A percentile compares a stretch with the other conserved stretches of the same genome.
phyloP scores from a whole-genome alignment of 148 eudicot species.

The Rhododendron kiyosumense region DNA sequence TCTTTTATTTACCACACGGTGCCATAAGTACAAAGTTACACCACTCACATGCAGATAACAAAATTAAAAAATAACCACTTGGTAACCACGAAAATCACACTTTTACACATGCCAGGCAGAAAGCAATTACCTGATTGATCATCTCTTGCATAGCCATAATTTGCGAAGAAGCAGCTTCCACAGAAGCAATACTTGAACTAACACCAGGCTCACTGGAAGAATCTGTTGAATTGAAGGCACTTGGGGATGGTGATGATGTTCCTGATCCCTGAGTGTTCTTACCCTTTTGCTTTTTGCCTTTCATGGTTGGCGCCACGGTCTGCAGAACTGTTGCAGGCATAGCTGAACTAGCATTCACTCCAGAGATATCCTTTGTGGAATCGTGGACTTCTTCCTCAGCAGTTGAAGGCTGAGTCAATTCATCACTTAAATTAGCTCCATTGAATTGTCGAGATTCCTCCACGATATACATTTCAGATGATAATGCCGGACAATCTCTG shows the following conservation, averaged over 20 bases:
- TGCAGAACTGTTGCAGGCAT: constrained; percentile 34
- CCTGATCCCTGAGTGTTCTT: constrained; percentile 55
- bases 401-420: constrained; percentile 47
- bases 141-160: constrained; percentile 51
- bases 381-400: constrained; percentile 51
- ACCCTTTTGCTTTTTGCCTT: constrained; percentile 69
- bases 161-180: constrained; percentile 43
- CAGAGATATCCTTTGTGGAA: constrained; percentile 36
- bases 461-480: constrained; percentile 45
- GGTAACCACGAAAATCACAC: background rate
- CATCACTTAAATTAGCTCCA: constrained; percentile 33
- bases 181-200: constrained; percentile 33
- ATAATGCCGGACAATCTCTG: constrained; percentile 50
- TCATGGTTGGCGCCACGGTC: constrained; percentile 33
- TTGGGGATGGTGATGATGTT: constrained; percentile 46
- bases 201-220: constrained; percentile 46
- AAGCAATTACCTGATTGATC: constrained; percentile 60
- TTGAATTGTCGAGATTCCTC: constrained; percentile 58
- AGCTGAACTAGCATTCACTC: constrained; percentile 30
- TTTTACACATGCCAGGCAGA: background rate
- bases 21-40: background rate
- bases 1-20: background rate
- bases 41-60: background rate
- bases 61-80: background rate
- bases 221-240: constrained; percentile 57